Evolutionary conservation across 345 rosid species (phyloP).

Genomic region (Melaleuca alternifolia): DNA sequence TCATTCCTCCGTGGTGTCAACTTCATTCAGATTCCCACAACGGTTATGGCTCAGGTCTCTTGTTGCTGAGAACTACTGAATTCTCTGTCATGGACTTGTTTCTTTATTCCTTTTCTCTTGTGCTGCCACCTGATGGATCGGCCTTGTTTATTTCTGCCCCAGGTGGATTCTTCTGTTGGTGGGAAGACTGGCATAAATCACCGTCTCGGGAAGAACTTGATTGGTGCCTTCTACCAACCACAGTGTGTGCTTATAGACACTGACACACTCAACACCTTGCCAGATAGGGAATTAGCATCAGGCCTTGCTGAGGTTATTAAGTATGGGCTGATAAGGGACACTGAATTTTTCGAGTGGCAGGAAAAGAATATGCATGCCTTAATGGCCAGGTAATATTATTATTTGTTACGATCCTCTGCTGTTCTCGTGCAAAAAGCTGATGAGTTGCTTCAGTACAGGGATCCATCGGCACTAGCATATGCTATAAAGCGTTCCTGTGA

Average conservation of each 20-base stretch:
- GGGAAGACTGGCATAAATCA: constrained; percentile 98
- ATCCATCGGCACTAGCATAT: constrained; percentile 74
- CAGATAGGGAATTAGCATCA: constrained; percentile 90
- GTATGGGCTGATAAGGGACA: constrained; percentile 94
- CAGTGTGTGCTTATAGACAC: constrained; percentile 91
- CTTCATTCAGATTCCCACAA: constrained; percentile 97
- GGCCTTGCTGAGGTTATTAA: constrained; percentile 92
- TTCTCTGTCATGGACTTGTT: neutral
- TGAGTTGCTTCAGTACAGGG: constrained; percentile 35
- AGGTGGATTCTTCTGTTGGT: constrained; percentile 99
- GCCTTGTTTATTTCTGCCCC: neutral
- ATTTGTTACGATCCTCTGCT: neutral
- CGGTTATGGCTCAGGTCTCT: constrained; percentile 93
- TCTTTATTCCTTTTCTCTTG: neutral
- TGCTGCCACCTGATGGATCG: neutral
- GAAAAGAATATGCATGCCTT: constrained; percentile 69
- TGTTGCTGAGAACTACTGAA: neutral
- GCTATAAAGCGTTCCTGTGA: constrained; percentile 96
- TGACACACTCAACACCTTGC: constrained; percentile 76
- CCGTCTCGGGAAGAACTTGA: constrained; percentile 88
- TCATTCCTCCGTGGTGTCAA: constrained; percentile 95
- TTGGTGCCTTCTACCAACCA: constrained; percentile 99
- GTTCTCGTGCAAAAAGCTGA: neutral
- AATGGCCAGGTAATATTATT: constrained; percentile 54
- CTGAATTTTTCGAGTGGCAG: constrained; percentile 94